Percentiles rank a stretch among this genome's conserved stretches.
Conservation (phyloP, 2,329 filamentous ascomycete species). For the Colletotrichum musae region DNA sequence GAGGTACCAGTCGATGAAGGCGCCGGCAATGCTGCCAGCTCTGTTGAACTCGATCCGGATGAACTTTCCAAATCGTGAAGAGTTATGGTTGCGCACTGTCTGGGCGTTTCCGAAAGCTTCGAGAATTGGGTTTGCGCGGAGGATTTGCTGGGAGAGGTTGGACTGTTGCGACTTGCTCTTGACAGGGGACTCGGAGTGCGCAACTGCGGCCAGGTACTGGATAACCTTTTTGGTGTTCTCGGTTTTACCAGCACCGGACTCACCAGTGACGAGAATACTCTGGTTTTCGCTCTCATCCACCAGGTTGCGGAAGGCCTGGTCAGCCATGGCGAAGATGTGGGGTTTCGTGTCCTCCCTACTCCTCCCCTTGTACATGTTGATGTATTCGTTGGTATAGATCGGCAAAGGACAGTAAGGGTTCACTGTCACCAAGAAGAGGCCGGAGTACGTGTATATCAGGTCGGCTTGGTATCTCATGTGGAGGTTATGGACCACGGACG, state of each 20-base stretch:
- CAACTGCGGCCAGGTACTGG: slow-evolving; percentile 96
- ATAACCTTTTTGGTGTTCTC: slow-evolving; percentile 99
- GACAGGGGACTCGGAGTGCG: slow-evolving; percentile 82
- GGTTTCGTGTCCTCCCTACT: slow-evolving; percentile 94
- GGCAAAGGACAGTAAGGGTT: slow-evolving; percentile 96
- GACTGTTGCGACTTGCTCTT: slow-evolving; percentile 76
- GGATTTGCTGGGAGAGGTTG: slow-evolving; percentile 94
- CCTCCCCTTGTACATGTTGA: slow-evolving; percentile 97
- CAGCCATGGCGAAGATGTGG: slow-evolving; percentile 97
- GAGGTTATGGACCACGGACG: slow-evolving; percentile 97
- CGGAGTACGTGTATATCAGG: slow-evolving; percentile 98
- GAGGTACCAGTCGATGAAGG: slow-evolving; percentile 98
- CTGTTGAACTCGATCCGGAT: slow-evolving; percentile 96
- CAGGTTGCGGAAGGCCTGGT: slow-evolving; percentile 94
- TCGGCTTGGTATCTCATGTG: slow-evolving; percentile 96
- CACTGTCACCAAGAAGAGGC: slow-evolving; percentile 94
- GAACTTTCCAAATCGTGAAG: slow-evolving; percentile 98
- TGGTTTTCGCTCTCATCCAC: slow-evolving; percentile 97
- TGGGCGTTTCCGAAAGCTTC: slow-evolving; percentile 99
- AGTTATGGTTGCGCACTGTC: slow-evolving; percentile 98
- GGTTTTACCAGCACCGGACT: slow-evolving; percentile 97
- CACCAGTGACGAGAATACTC: slow-evolving; percentile 97
- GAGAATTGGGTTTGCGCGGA: slow-evolving; percentile 95
- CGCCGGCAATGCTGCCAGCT: slow-evolving; percentile 90
- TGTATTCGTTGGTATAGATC: slow-evolving; percentile 96